These are phyloP conservation scores for Megacollybia platyphylla DNA, from an alignment of 1,284 basidiomycete species.

Conservation along the genomic window DNA sequence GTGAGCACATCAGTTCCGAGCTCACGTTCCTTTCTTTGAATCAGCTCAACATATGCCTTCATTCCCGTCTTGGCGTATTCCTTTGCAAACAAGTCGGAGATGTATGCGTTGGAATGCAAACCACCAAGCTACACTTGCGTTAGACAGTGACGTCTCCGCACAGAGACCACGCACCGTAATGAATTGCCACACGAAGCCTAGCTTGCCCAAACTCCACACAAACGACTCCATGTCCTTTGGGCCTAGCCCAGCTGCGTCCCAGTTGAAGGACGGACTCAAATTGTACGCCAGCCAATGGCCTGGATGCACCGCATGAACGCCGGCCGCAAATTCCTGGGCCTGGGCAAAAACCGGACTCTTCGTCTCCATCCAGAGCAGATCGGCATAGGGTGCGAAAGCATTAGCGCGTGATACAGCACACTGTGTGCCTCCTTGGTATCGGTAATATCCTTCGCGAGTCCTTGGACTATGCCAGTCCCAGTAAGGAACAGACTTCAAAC, in stretches of 20 bases:
- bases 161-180: slow-evolving; percentile 63
- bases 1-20: slow-evolving; percentile 87
- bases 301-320: slow-evolving; percentile 73
- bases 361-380: slow-evolving; percentile 96
- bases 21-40: slow-evolving; percentile 81
- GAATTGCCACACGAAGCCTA: slow-evolving; percentile 97
- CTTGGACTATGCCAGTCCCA: slow-evolving; percentile 95
- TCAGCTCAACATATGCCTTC: slow-evolving; percentile 82
- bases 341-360: slow-evolving; percentile 92
- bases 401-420: slow-evolving; percentile 89
- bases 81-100: slow-evolving; percentile 86
- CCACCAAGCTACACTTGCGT: slow-evolving; percentile 66
- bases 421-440: slow-evolving; percentile 93
- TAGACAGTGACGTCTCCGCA: not conserved
- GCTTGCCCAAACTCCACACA: slow-evolving; percentile 88
- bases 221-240: slow-evolving; percentile 82
- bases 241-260: slow-evolving; percentile 83
- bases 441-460: slow-evolving; percentile 93
- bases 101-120: slow-evolving; percentile 94
- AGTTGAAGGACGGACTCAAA: slow-evolving; percentile 86
- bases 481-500: slow-evolving; percentile 59
- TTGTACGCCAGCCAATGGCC: slow-evolving; percentile 94
- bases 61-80: slow-evolving; percentile 85
- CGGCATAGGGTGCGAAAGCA: slow-evolving; percentile 89
- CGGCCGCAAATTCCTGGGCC: slow-evolving; percentile 86